Evolutionary conservation across 495 filamentous ascomycete genomes (phyloP), one percentile per base, ranked within the genome.

Genomic region (Trichoderma orchidacearum): DNA sequence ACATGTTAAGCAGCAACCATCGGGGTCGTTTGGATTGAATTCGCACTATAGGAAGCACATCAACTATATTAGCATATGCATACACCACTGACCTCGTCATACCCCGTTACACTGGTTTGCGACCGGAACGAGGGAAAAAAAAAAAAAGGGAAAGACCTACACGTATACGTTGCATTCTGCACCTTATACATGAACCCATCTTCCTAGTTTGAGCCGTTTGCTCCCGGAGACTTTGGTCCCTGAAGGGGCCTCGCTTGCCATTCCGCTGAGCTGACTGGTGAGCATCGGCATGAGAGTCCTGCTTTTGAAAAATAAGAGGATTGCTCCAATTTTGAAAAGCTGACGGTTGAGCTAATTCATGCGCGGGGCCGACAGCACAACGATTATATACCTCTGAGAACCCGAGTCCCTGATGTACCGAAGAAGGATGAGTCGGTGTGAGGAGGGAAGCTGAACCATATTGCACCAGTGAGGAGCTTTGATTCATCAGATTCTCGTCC

Each of bases 161-260:
- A 53, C 76, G 71, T 56, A 79, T 77, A n/a, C 75, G 69, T 62
- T 79, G 76, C 71, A 79, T 78, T 51, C 75, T 69, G 55, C 76
- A 79, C 28, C 76, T 63, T 54, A 78, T 73, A 58, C 76, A 79
- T 53, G 73, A 75, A 9, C 73, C 75, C 50, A 76, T 75, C 53
- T 72, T 71, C 58, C 76, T 66, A 0, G 76, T 79, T 27, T 70
- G 71, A 13, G 76, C 76, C 4, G 76, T 79, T 54, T 72, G 64
- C 54, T 74, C 66, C 30, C 74, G 66, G 23, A 67, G 64, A n/a
- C 68, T 63, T 29, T 68, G 64, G 45, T 75, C 69, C 48, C 70
- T 73, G 62, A 79, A 79, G 5, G 75, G 74, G 0, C 74, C 72
- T 31, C 76, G 71, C 34, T 55, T 55, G 9, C 53, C 53, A 38